Conservation (phyloP, 192 early-diverging fungal genomes). For the Backusella psychrophila region DNA sequence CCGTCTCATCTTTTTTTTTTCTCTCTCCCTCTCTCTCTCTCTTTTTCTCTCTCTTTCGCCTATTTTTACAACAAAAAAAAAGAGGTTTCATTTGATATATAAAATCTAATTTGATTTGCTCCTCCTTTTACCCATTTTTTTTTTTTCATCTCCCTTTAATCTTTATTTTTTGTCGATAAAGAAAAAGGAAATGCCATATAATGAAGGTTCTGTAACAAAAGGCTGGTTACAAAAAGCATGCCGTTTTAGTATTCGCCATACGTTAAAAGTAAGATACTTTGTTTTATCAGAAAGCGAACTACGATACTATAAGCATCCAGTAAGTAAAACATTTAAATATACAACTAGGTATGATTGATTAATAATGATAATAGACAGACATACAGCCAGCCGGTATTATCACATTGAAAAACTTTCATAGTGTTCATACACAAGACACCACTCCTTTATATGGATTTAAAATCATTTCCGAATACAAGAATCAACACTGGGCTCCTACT, state of each 20-base stretch:
- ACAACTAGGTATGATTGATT: not conserved
- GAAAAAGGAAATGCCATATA: not conserved
- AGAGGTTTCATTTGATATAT: not conserved
- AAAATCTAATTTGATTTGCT: not conserved
- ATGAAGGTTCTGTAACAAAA: not conserved
- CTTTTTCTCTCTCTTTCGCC: not conserved
- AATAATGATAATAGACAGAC: not conserved
- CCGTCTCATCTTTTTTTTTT: not conserved
- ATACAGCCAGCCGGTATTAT: not conserved
- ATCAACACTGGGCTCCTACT: not conserved
- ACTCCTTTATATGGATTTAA: slow-evolving; percentile 4
- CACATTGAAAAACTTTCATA: not conserved
- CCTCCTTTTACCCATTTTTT: not conserved
- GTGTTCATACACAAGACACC: not conserved
- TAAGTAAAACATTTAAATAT: not conserved
- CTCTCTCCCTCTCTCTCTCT: too few species aligned
- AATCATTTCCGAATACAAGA: slow-evolving; percentile 1
- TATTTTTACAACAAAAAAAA: not conserved
- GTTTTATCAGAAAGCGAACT: not conserved
- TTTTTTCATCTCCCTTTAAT: not conserved
- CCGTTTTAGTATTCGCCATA: not conserved
- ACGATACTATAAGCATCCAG: not conserved
- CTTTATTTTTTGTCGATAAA: not conserved
- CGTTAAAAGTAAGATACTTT: not conserved
- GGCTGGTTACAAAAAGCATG: not conserved